Percentiles rank a stretch among this genome's conserved stretches.
These are phyloP conservation scores for Rhamnella rubrinervis DNA, from an alignment of 331 rosid genomes.

Conservation along the genomic window DNA sequence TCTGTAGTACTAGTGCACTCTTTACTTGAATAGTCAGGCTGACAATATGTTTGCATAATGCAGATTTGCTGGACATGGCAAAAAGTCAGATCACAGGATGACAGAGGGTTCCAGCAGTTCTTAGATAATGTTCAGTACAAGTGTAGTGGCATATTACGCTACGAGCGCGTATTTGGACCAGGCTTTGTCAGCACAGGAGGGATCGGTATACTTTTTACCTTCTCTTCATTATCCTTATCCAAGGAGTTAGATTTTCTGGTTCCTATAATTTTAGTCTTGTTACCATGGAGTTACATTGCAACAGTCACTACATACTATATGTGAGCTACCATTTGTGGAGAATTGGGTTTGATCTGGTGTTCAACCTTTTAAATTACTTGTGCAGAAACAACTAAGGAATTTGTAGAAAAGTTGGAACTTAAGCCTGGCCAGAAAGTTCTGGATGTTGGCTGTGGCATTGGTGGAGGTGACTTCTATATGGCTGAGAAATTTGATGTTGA, in stretches of 20 bases:
- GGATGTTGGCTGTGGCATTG: constrained; percentile 96
- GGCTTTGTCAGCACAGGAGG: constrained; percentile 98
- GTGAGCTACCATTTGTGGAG: neutral
- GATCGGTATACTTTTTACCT: constrained; percentile 47
- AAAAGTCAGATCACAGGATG: constrained; percentile 65
- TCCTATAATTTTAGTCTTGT: neutral
- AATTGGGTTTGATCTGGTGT: neutral
- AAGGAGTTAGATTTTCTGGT: neutral
- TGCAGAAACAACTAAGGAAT: constrained; percentile 82
- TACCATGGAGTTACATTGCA: too few species aligned
- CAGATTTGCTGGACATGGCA: constrained; percentile 98
- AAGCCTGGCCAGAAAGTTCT: constrained; percentile 81
- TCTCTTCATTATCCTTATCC: neutral
- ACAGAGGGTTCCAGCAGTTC: constrained; percentile 80
- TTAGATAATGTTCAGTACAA: constrained; percentile 79
- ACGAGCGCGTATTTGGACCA: constrained; percentile 75
- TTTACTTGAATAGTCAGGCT: constrained; percentile 20
- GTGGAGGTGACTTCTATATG: constrained; percentile 96
- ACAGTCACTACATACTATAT: neutral
- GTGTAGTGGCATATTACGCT: constrained; percentile 64
- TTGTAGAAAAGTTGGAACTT: constrained; percentile 73
- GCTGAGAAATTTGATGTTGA: constrained; percentile 76
- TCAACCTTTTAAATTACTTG: constrained; percentile 28
- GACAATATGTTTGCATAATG: constrained; percentile 20
- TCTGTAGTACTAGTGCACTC: neutral